Base-by-base conservation (phyloP, 352 stramenopile species). In the Phytophthora pini region DNA sequence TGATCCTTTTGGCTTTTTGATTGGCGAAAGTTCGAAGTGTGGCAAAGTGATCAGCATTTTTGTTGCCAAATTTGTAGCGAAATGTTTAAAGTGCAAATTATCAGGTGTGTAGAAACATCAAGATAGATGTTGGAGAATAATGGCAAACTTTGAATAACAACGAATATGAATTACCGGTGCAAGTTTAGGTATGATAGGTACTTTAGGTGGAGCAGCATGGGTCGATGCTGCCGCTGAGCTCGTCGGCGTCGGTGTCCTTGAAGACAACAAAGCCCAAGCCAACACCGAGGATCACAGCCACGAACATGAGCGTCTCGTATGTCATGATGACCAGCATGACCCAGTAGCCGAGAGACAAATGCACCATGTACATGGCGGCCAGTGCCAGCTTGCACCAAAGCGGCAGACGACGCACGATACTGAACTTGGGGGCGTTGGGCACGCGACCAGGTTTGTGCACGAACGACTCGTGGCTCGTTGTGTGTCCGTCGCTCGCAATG, bases 261-360 rank as follows among this genome's bases (percentile, higher is more conserved):
- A 95, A 95, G 54, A 93, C 61, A 48, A 81, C 76, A 58, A 95
- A 94, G 47, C 85, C 85, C 27, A 88, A 44, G 5, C 83, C 85
- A 15, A 94, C 68, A 1, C 87, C 87, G 8, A 95, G 41, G 45
- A 93, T 82, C 7, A 91, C 83, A 7, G 84, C 84, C 34, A 92
- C 50, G 64, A 95, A 95, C 55, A 95, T 77, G n/a, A 88, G 62
- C 15, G 77, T 87, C 73, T 95, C 87, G 72, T 89, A 95, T 61
- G 85, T 89, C 87, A 95, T 95, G 53, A 92, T 85, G 43, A 95
- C 51, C n/a, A 95, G 72, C 87, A 95, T 95, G 69, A 92, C 61
- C 43, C 84, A 89, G 76, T 95, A 95, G 40, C 81, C 87, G 61
- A 93, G 70, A 53, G 80, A 76, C 61, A 95, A 64, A 49, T 89